Percentiles rank a stretch among this genome's conserved stretches.
These are phyloP conservation scores for Aspergillus sp. DNA, from an alignment of 2,329 filamentous ascomycete genomes.

Conservation along the genomic window DNA sequence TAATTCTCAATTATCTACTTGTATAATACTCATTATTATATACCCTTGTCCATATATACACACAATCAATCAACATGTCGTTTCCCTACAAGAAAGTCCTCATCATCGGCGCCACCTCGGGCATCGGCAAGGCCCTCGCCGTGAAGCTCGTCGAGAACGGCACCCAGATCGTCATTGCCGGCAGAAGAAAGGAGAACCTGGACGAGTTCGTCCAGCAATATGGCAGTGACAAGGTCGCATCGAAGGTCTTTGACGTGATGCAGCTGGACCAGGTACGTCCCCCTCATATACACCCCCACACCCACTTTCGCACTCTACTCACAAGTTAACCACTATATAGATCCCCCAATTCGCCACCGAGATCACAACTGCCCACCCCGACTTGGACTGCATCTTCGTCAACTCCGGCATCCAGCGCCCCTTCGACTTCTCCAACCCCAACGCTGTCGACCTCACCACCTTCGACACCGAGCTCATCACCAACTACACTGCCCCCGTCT, in stretches of 20 bases:
- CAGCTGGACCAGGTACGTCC: slow-evolving; percentile 47
- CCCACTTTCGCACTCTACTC: no score
- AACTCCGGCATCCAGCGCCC: slow-evolving; percentile 57
- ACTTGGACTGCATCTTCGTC: slow-evolving; percentile 55
- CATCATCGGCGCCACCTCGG: slow-evolving; percentile 53
- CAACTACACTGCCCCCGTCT: slow-evolving; percentile 54
- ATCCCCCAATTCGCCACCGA: slow-evolving; percentile 24
- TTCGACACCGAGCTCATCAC: slow-evolving; percentile 52
- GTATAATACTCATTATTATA: not conserved
- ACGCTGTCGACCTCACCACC: slow-evolving; percentile 47
- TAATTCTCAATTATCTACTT: no score
- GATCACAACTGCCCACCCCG: slow-evolving; percentile 47
- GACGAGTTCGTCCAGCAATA: slow-evolving; percentile 51
- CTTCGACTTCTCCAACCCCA: slow-evolving; percentile 53
- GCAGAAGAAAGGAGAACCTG: slow-evolving; percentile 54
- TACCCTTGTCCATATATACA: not conserved
- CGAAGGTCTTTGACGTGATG: slow-evolving; percentile 54
- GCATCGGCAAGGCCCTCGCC: slow-evolving; percentile 52
- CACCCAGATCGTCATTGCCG: slow-evolving; percentile 51
- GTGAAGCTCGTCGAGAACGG: slow-evolving; percentile 51
- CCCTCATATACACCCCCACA: no score
- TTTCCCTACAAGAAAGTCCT: slow-evolving; percentile 56
- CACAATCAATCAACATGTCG: slow-evolving; percentile 34
- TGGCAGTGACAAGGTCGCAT: slow-evolving; percentile 49
- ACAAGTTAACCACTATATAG: slow-evolving; percentile 2